These are phyloP conservation scores for Punctularia strigosozonata DNA, from an alignment of 768 basidiomycete species.

Conservation along the genomic window DNA sequence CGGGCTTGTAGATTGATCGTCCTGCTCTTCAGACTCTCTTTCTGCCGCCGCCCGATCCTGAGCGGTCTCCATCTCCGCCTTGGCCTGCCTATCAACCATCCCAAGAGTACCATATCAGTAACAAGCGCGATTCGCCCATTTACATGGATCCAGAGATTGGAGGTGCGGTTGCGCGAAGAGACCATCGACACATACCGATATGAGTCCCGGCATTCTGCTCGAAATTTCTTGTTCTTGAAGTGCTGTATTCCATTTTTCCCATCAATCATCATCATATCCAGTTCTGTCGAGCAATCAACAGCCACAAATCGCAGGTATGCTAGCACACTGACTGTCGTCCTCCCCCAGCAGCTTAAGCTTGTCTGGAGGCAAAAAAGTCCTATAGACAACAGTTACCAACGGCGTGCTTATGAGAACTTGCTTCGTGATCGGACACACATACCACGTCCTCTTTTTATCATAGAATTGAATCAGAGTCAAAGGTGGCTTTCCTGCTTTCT, in stretches of 20 bases:
- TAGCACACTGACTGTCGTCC: conserved; percentile 40
- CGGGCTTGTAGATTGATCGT: too few relatives aligned
- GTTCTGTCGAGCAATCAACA: conserved; percentile 25
- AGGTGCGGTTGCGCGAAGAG: background rate
- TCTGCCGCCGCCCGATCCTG: background rate
- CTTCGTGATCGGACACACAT: conserved; percentile 8
- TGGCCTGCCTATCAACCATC: conserved; percentile 23
- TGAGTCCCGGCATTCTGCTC: conserved; percentile 47
- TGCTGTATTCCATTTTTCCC: conserved; percentile 38
- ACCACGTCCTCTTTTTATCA: conserved; percentile 60
- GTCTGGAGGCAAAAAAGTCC: conserved; percentile 50
- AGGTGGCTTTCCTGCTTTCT: conserved; percentile 26
- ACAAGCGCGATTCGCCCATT: conserved; percentile 5
- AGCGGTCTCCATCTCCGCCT: conserved; percentile 35
- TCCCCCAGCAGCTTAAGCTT: conserved; percentile 61
- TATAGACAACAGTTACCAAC: conserved; percentile 14
- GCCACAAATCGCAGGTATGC: background rate
- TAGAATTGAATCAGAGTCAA: conserved; percentile 71
- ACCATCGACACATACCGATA: conserved; percentile 36
- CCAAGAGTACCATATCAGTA: background rate
- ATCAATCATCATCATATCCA: conserved; percentile 55
- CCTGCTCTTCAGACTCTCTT: background rate
- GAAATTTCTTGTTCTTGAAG: conserved; percentile 42
- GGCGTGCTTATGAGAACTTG: conserved; percentile 1
- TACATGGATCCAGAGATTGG: background rate